A percentile compares a stretch with the other conserved stretches of the same genome.
Evolutionary conservation across 441 rosid genomes (phyloP).

Genomic region (Euphorbia celastroides): DNA sequence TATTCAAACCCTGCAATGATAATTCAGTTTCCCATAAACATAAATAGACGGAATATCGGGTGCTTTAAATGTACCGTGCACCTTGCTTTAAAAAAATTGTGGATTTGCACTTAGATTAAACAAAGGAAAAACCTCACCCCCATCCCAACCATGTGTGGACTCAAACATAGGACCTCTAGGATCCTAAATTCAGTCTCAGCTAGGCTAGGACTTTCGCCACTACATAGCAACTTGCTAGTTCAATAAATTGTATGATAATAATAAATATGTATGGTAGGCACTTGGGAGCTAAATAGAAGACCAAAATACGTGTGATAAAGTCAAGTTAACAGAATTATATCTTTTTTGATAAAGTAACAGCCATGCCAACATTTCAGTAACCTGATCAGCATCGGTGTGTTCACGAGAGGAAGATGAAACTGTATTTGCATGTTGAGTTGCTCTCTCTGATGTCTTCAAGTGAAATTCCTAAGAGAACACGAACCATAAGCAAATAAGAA

Average conservation of each 20-base stretch:
- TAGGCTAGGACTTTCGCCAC: no score
- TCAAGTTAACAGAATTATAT: neutral
- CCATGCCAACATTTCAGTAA: conserved; percentile 18
- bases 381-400: conserved; percentile 44
- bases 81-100: no score
- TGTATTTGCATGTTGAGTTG: conserved; percentile 59
- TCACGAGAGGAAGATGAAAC: conserved; percentile 42
- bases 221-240: no score
- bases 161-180: no score
- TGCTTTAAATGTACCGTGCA: neutral
- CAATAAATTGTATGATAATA: neutral
- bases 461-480: conserved; percentile 60
- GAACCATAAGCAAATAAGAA: conserved; percentile 18
- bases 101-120: no score
- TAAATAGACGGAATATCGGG: conserved; percentile 5
- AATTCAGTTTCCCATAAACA: conserved; percentile 4
- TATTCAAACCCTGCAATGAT: conserved; percentile 42
- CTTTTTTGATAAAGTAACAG: neutral
- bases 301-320: neutral
- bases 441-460: conserved; percentile 80
- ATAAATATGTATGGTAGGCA: neutral
- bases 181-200: no score
- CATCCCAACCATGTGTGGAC: no score
- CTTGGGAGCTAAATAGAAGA: neutral
- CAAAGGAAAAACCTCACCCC: no score